These are phyloP conservation scores for Flaveria robusta DNA, from an alignment of 129 eudicot species.

Conservation along the genomic window DNA sequence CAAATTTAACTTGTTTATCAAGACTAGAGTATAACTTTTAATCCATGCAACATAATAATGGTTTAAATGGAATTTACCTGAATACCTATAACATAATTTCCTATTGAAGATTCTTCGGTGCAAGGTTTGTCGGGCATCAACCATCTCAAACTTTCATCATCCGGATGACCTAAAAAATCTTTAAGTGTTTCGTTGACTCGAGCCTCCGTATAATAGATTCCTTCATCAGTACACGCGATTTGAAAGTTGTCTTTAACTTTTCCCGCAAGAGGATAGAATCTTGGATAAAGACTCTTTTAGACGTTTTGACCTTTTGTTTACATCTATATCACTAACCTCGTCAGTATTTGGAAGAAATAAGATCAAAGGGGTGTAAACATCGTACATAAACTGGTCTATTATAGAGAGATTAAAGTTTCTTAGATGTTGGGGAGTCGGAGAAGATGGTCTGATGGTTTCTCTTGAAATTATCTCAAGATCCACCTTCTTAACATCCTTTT, in stretches of 20 bases:
- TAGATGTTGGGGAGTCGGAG: constrained; percentile 26
- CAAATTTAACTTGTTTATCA: not conserved
- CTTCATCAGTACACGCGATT: constrained; percentile 35
- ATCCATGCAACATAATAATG: too few species aligned
- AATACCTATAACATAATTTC: constrained; percentile 20
- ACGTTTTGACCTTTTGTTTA: constrained; percentile 6
- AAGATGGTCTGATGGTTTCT: constrained; percentile 28
- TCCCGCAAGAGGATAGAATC: constrained; percentile 30
- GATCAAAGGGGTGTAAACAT: constrained; percentile 18
- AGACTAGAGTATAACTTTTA: not conserved
- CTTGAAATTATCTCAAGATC: constrained; percentile 23
- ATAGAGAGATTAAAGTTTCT: constrained; percentile 15
- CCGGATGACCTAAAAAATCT: constrained; percentile 18
- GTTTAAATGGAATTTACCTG: constrained; percentile 1
- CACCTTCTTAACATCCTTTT: not conserved
- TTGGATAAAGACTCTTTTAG: constrained; percentile 23
- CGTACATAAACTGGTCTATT: constrained; percentile 12
- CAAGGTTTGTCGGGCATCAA: constrained; percentile 11
- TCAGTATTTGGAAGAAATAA: not conserved
- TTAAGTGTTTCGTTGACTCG: not conserved
- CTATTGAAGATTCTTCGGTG: not conserved
- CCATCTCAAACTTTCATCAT: constrained; percentile 8
- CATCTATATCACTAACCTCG: not conserved
- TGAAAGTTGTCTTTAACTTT: constrained; percentile 12
- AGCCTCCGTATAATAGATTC: constrained; percentile 22